Conservation (phyloP, 805 yeast species). For the Candida sphagnicola region DNA sequence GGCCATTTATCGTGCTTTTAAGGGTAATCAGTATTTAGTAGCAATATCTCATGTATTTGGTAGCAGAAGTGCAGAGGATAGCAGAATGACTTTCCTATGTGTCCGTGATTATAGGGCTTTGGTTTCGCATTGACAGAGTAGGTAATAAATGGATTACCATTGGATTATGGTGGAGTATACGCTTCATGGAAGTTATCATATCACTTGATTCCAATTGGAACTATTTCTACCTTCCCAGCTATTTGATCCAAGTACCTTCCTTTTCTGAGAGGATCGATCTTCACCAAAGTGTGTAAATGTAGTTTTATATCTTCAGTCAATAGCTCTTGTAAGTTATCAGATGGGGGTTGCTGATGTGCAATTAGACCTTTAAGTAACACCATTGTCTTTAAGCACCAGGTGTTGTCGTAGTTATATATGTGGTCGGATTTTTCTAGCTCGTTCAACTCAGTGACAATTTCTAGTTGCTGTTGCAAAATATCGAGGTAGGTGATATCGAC, state of each 20-base stretch:
- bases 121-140: too few relatives aligned
- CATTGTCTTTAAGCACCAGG: conserved; percentile 72
- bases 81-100: too few relatives aligned
- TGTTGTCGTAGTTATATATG: conserved; percentile 47
- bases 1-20: too few relatives aligned
- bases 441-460: conserved; percentile 57
- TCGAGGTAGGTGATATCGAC: conserved; percentile 28
- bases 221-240: conserved; percentile 7
- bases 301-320: conserved; percentile 27
- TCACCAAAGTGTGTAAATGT: conserved; percentile 40
- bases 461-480: conserved; percentile 44
- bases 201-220: background rate
- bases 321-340: conserved; percentile 3
- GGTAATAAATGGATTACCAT: too few relatives aligned
- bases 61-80: too few relatives aligned
- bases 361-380: conserved; percentile 40
- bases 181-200: too few relatives aligned
- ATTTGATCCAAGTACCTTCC: conserved; percentile 52
- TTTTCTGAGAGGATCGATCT: conserved; percentile 61
- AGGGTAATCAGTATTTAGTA: too few relatives aligned
- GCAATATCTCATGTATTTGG: too few relatives aligned
- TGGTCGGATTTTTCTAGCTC: conserved; percentile 69
- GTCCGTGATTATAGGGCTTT: too few relatives aligned
- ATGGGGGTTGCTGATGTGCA: conserved; percentile 6
- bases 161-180: too few relatives aligned